Percentiles rank a stretch among this genome's conserved stretches.
phyloP scores from a whole-genome alignment of 139 green algal species.

The Tetraselmis striata region DNA sequence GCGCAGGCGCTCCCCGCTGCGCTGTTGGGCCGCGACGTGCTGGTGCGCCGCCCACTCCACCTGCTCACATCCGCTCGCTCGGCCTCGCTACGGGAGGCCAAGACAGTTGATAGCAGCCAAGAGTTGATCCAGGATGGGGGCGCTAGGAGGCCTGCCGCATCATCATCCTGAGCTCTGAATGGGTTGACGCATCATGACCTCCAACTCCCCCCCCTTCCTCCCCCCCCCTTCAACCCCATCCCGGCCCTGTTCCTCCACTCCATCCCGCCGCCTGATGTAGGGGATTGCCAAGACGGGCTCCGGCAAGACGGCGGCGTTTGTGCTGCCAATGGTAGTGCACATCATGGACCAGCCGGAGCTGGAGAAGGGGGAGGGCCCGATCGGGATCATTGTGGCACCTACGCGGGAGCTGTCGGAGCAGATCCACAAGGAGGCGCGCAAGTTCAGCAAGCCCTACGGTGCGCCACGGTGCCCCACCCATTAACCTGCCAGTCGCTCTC shows the following conservation, averaged over 20 bases:
- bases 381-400: constrained; percentile 77
- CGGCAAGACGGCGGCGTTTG: constrained; percentile 83
- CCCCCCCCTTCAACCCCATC: background rate
- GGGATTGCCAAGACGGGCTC: constrained; percentile 80
- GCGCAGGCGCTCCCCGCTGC: constrained; percentile 68
- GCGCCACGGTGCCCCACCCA: no score
- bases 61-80: no score
- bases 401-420: constrained; percentile 90
- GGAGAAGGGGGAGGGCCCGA: constrained; percentile 70
- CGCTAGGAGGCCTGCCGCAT: no score
- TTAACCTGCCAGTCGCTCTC: no score
- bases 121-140: no score
- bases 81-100: no score
- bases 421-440: constrained; percentile 75
- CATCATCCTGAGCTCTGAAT: no score
- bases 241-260: background rate
- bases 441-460: constrained; percentile 40
- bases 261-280: constrained; percentile 27
- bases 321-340: constrained; percentile 79
- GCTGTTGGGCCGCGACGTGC: constrained; percentile 66
- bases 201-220: background rate
- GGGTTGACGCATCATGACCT: background rate
- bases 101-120: no score
- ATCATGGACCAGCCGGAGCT: constrained; percentile 50
- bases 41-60: constrained; percentile 44